Percentiles rank a stretch among this genome's conserved stretches.
These are phyloP conservation scores for Perkinsus chesapeaki DNA, from an alignment of 169 alveolate genomes.

Conservation along the genomic window DNA sequence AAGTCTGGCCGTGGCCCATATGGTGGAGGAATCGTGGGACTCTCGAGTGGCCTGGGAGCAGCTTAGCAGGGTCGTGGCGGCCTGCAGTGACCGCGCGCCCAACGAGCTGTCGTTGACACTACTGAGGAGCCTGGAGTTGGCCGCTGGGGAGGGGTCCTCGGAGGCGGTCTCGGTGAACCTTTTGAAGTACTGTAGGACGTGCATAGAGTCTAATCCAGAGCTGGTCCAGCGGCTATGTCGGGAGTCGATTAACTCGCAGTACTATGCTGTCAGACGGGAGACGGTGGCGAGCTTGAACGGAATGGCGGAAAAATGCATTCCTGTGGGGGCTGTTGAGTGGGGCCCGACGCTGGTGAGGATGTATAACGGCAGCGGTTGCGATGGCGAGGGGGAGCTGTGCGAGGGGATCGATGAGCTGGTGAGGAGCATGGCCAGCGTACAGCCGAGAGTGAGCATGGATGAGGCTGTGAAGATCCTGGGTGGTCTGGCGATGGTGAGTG, in stretches of 20 bases:
- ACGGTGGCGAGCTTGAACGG: not conserved
- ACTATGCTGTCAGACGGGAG: not conserved
- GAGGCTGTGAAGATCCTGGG: not conserved
- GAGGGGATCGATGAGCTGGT: not conserved
- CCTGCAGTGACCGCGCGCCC: not conserved
- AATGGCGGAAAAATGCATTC: not conserved
- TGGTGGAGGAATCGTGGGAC: not conserved
- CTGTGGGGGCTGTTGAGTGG: not conserved
- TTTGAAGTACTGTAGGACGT: not conserved
- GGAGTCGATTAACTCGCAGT: not conserved
- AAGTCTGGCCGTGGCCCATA: not conserved
- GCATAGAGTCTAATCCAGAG: not conserved
- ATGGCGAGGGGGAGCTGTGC: not conserved
- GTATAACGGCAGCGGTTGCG: not conserved
- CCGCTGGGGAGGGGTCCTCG: not conserved
- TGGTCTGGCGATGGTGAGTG: not conserved
- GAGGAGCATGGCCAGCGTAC: not conserved
- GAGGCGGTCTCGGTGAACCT: not conserved
- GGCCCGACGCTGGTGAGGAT: not conserved
- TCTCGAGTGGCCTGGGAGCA: not conserved
- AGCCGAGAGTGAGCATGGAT: not conserved
- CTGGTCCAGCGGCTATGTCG: not conserved
- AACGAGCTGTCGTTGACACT: not conserved
- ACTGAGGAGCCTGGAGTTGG: not conserved
- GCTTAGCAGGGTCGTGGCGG: not conserved